Conservation (phyloP, 352 stramenopile species). For the Phytophthora hibernalis region DNA sequence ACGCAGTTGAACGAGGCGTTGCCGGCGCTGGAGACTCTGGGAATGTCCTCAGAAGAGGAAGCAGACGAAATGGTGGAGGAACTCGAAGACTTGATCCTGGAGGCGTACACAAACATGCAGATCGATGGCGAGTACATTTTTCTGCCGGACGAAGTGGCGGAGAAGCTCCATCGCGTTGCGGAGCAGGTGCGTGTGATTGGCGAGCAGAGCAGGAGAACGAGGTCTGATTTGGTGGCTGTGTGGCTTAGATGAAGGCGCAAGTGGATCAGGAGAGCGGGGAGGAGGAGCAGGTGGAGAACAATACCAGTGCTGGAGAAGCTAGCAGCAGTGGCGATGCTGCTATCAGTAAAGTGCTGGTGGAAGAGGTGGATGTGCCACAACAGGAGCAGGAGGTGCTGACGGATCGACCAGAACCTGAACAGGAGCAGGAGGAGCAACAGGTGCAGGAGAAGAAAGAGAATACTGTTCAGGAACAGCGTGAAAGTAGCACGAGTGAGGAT, state of each 20-base stretch:
- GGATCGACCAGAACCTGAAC: conserved; percentile 36
- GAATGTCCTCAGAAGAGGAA: conserved; percentile 21
- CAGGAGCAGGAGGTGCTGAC: conserved; percentile 7
- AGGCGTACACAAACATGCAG: conserved; percentile 88
- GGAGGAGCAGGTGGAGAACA: conserved; percentile 23
- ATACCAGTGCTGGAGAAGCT: conserved; percentile 29
- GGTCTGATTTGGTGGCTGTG: conserved; percentile 21
- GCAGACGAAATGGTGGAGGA: conserved; percentile 43
- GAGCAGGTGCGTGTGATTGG: conserved; percentile 51
- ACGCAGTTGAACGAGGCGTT: conserved; percentile 9
- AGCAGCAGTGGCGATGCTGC: conserved; percentile 23
- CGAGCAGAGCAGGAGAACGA: background rate
- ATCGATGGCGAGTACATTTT: conserved; percentile 86
- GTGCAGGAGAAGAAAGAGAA: conserved; percentile 10
- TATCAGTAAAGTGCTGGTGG: conserved; percentile 6
- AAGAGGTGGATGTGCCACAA: conserved; percentile 12
- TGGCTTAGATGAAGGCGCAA: conserved; percentile 28
- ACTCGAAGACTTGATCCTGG: conserved; percentile 78
- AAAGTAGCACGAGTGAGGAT: conserved; percentile 9
- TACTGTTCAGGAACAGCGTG: conserved; percentile 10
- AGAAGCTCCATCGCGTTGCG: conserved; percentile 68
- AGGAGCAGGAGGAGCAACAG: conserved; percentile 29
- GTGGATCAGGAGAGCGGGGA: conserved; percentile 27
- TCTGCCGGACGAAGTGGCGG: conserved; percentile 66
- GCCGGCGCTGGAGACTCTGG: background rate